Base-by-base conservation (phyloP, 805 yeast species). In the Sugiyamaella marilandica region DNA sequence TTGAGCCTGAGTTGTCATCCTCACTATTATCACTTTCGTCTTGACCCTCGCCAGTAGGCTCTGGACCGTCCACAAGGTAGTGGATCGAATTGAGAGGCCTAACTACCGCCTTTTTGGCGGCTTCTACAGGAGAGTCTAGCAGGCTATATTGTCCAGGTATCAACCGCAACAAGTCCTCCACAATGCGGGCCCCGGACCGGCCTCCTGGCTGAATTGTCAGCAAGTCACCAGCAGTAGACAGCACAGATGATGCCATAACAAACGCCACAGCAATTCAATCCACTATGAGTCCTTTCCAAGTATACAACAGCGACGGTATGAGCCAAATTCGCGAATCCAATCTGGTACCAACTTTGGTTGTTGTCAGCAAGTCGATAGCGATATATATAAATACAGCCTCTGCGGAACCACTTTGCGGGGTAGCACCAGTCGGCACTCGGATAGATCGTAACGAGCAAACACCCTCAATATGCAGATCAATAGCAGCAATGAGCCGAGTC, bases 141-240 rank as follows among this genome's bases (percentile, higher is more conserved):
- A 62, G 32, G 19, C 41, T 13, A 39, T 39, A 49, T n/a, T 51
- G 18, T 10, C 55, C 61, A 5, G 60, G 56, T 5, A 52, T 49
- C 51, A 41, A 57, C 10, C 68, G 55, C 5, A 59, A 54, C 18
- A 68, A 43, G 57, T 68, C 71, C 43, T 65, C 70, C 9, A 66
- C 54, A 9, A 68, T 50, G 13, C 72, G 52, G 36, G 61, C 52
- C 16, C 59, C 56, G 2, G 65, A 53, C 41, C 62, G 49, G 44
- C 65, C 65, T 13, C 59, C 56, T 8, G 35, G 48, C 35, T 55
- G 56, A 16, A 54, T 29, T 24, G 11, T 14, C 18, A 29, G 50
- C 45, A 19, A 29, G 2, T 41, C 45, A 10, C n/a, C 26, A 9
- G 24, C 9, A 5, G 26, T 13, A 8, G n/a, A 18, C 13, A 9